Percentiles rank a stretch among this genome's conserved stretches.
Evolutionary conservation across 2,329 filamentous ascomycete species (phyloP).

Genomic region (Aspergillus neoniger): DNA sequence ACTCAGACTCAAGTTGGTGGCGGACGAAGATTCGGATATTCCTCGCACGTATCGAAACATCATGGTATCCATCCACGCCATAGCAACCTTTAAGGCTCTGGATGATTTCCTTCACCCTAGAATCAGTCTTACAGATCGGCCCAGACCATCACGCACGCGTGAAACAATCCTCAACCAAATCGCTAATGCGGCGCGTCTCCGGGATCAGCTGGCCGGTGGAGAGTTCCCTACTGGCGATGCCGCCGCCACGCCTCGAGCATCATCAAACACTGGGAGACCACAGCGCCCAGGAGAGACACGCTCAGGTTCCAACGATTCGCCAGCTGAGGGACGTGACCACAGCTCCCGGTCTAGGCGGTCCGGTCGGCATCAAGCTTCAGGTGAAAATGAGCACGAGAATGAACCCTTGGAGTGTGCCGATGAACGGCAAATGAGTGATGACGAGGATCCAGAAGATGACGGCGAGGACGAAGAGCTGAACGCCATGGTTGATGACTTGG

Average conservation of each 20-base stretch:
- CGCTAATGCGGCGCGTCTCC: conserved; percentile 68
- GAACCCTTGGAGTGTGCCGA: conserved; percentile 88
- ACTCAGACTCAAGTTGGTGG: conserved; percentile 81
- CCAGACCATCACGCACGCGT: conserved; percentile 60
- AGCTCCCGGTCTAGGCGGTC: conserved; percentile 60
- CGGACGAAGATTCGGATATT: conserved; percentile 84
- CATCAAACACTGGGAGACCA: conserved; percentile 22
- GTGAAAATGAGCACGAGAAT: conserved; percentile 62
- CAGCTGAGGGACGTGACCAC: conserved; percentile 41
- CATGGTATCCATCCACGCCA: conserved; percentile 98
- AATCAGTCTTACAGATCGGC: conserved; percentile 77
- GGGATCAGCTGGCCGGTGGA: conserved; percentile 48
- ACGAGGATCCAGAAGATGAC: conserved; percentile 63
- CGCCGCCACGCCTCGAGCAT: conserved; percentile 22
- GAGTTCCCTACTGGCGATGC: conserved; percentile 38
- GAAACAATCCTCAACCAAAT: conserved; percentile 70
- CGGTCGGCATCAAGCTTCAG: conserved; percentile 58
- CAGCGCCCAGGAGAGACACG: conserved; percentile 17
- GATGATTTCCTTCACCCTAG: conserved; percentile 94
- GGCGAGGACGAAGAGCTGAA: conserved; percentile 66
- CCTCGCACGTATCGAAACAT: conserved; percentile 86
- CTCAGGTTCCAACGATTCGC: conserved; percentile 44
- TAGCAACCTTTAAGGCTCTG: conserved; percentile 94
- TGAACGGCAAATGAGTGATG: conserved; percentile 78
- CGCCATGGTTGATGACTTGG: conserved; percentile 85